phyloP scores from a whole-genome alignment of 2,329 filamentous ascomycete species.

The Aspergillus sp. region DNA sequence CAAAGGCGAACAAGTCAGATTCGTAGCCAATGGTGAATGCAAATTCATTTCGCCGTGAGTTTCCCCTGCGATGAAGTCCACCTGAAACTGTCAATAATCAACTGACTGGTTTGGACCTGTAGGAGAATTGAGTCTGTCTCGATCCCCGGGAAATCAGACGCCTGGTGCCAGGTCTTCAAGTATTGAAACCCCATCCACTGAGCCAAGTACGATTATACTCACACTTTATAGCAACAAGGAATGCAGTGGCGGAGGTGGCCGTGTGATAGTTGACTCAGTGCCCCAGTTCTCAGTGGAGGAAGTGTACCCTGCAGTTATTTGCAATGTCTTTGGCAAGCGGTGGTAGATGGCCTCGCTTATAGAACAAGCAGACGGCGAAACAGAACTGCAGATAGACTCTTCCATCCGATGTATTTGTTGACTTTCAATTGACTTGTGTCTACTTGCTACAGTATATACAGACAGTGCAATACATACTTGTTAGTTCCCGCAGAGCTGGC shows the following conservation, averaged over 20 bases:
- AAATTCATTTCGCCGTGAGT: not conserved
- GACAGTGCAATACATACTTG: too few relatives aligned
- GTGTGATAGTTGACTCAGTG: not conserved
- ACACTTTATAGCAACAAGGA: not conserved
- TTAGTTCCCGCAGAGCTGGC: too few relatives aligned
- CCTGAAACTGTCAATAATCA: not conserved
- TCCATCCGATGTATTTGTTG: too few relatives aligned
- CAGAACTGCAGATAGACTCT: too few relatives aligned
- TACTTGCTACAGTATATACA: too few relatives aligned
- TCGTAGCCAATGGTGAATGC: not conserved
- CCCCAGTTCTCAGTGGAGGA: not conserved
- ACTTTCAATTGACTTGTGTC: too few relatives aligned
- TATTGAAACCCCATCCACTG: not conserved
- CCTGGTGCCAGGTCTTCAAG: not conserved
- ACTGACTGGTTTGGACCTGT: not conserved
- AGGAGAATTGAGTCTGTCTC: not conserved
- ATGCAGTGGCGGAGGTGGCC: not conserved
- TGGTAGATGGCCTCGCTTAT: too few relatives aligned
- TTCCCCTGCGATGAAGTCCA: accelerated
- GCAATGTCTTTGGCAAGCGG: not conserved
- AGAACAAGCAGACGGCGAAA: too few relatives aligned
- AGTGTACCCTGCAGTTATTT: not conserved
- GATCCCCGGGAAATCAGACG: not conserved
- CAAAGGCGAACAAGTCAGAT: not conserved
- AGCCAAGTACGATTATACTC: accelerated